Percentiles rank a stretch among this genome's conserved stretches.
Conservation (phyloP, 2,329 filamentous ascomycete genomes). For the Trichoderma breve region DNA sequence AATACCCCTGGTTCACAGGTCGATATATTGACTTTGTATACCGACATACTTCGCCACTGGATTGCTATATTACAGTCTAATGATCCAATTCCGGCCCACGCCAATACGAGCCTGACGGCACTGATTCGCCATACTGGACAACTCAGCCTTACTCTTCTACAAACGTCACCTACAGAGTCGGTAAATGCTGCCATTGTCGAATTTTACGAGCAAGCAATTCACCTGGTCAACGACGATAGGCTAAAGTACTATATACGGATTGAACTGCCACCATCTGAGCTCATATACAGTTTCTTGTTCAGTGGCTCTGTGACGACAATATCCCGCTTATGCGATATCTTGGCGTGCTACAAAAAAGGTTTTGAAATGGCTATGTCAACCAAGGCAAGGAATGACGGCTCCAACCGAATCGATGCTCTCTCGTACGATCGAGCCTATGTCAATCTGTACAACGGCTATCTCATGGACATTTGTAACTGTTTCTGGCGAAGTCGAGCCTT, state of each 20-base stretch:
- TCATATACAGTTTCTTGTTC: conserved; percentile 72
- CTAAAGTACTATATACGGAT: conserved; percentile 60
- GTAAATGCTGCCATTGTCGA: conserved; percentile 60
- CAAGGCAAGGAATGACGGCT: conserved; percentile 32
- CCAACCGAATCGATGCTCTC: conserved; percentile 33
- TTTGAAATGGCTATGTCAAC: conserved; percentile 64
- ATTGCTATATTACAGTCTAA: conserved; percentile 43
- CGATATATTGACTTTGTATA: conserved; percentile 66
- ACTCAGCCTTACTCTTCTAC: conserved; percentile 59
- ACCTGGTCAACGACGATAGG: conserved; percentile 51
- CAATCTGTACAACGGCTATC: conserved; percentile 73
- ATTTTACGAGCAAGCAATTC: conserved; percentile 65
- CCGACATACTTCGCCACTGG: conserved; percentile 62
- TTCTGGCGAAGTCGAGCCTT: conserved; percentile 76
- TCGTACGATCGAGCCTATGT: conserved; percentile 60
- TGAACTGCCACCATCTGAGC: conserved; percentile 62
- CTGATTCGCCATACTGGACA: conserved; percentile 51
- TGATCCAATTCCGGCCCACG: conserved; percentile 35
- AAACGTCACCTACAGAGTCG: conserved; percentile 45
- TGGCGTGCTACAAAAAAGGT: conserved; percentile 70
- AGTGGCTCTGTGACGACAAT: conserved; percentile 59
- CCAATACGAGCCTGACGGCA: conserved; percentile 39
- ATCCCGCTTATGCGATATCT: conserved; percentile 66
- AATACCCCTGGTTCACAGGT: conserved; percentile 52
- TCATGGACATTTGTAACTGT: conserved; percentile 85